phyloP scores from a whole-genome alignment of 495 filamentous ascomycete genomes.

The Tuber umbilicatum region DNA sequence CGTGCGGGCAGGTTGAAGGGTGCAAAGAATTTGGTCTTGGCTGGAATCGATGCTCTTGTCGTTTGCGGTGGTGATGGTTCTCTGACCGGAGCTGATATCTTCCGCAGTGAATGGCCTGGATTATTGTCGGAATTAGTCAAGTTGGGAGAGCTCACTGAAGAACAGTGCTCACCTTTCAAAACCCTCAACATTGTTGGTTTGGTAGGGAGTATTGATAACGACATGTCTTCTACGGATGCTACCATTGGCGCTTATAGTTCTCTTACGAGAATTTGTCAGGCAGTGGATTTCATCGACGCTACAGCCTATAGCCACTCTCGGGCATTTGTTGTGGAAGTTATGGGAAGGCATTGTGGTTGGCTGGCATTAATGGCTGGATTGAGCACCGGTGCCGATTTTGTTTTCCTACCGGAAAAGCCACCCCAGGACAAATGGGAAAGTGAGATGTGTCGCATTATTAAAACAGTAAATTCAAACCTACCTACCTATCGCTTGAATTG shows the following conservation, averaged over 20 bases:
- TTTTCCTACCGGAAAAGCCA: conserved; percentile 95
- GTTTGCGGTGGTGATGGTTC: conserved; percentile 97
- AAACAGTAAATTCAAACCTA: conserved; percentile 53
- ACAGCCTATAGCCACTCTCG: conserved; percentile 95
- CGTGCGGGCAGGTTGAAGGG: conserved; percentile 71
- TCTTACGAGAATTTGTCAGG: conserved; percentile 81
- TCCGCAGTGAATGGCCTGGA: conserved; percentile 83
- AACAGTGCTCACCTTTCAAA: conserved; percentile 64
- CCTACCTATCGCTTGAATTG: neutral
- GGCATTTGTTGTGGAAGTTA: conserved; percentile 97
- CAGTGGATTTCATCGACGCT: conserved; percentile 92
- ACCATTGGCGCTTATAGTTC: conserved; percentile 97
- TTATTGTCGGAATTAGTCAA: conserved; percentile 75
- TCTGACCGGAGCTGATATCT: conserved; percentile 91
- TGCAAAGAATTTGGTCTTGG: conserved; percentile 86
- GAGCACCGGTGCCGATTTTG: conserved; percentile 89
- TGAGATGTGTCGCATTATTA: conserved; percentile 77
- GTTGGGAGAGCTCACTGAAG: conserved; percentile 58
- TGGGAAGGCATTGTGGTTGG: conserved; percentile 99
- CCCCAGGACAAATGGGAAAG: conserved; percentile 79
- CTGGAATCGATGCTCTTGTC: conserved; percentile 91
- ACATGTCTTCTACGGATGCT: conserved; percentile 92
- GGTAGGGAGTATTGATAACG: conserved; percentile 97
- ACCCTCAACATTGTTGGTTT: conserved; percentile 92
- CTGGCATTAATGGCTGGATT: conserved; percentile 94